Percentiles rank a stretch among this genome's conserved stretches.
phyloP scores from a whole-genome alignment of 2,329 filamentous ascomycete genomes.

The Aspergillus sp. region DNA sequence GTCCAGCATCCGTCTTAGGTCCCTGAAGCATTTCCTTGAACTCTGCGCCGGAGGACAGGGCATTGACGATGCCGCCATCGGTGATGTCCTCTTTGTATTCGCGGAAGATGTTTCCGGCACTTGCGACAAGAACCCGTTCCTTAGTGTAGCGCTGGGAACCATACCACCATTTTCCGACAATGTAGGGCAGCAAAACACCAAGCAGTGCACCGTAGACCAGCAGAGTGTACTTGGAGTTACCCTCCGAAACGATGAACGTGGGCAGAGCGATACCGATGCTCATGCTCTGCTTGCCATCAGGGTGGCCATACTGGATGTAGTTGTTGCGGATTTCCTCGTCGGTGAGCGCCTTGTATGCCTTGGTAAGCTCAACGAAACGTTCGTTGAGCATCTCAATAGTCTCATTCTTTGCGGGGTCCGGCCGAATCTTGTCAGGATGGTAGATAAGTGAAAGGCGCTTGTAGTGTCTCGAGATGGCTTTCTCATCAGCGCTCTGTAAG shows the following conservation, averaged over 20 bases:
- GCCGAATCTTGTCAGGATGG: slow-evolving; percentile 90
- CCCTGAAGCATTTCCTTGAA: slow-evolving; percentile 76
- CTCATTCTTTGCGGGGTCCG: slow-evolving; percentile 83
- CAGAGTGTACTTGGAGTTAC: slow-evolving; percentile 93
- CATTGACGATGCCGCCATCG: slow-evolving; percentile 74
- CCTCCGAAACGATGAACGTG: slow-evolving; percentile 87
- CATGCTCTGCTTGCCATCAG: slow-evolving; percentile 96
- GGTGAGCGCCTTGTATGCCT: slow-evolving; percentile 96
- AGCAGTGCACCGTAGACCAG: slow-evolving; percentile 85
- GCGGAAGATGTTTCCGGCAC: slow-evolving; percentile 89
- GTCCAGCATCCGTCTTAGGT: slow-evolving; percentile 74
- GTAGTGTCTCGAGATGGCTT: slow-evolving; percentile 89
- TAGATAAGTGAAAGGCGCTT: slow-evolving; percentile 79
- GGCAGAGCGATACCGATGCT: slow-evolving; percentile 97
- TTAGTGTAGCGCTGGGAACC: slow-evolving; percentile 90
- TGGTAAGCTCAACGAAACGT: slow-evolving; percentile 90
- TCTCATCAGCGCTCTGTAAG: slow-evolving; percentile 73
- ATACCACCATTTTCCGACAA: slow-evolving; percentile 98
- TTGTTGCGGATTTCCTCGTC: slow-evolving; percentile 98
- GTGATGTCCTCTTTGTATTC: slow-evolving; percentile 86
- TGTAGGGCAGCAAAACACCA: slow-evolving; percentile 85
- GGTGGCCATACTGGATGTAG: slow-evolving; percentile 92
- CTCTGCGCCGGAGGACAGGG: slow-evolving; percentile 83
- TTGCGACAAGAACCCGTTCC: slow-evolving; percentile 89
- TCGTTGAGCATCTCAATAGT: slow-evolving; percentile 82